Evolutionary conservation across 495 filamentous ascomycete genomes (phyloP), one percentile per base, ranked within the genome.

Genomic region (Aspergillus nidulans): DNA sequence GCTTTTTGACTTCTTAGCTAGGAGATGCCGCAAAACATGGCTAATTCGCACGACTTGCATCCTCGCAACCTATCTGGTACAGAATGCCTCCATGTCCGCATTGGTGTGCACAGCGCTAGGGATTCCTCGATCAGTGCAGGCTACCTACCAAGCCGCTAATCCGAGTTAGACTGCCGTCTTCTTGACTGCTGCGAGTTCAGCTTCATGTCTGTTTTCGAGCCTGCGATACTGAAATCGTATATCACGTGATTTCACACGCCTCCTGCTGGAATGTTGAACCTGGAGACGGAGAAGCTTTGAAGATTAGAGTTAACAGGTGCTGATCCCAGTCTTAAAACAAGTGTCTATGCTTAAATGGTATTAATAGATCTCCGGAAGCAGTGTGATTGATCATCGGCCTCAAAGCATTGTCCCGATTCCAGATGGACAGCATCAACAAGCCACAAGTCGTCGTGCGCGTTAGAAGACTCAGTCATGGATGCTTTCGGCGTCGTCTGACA

Each of bases 241-340:
- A 38, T 59, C 56, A 59, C 56, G 52, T 59, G 56, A 59, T 16
- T n/a, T 28, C 34, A 8, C 43, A 15, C 24, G 32, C 52, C 52
- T 23, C 43, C 32, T 8, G 32, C 24, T 55, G 52, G 52, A 55
- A 55, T 55, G 52, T 30, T 25, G 44, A 39, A 2, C 15, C 20
- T 46, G 36, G 46, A 24, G 45, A 34, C 50, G 30, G 18, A 16
- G 20, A 44, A 16, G 19, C 10, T 34, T 12, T 34, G 30, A 34
- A 13, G 30, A 34, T 6, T 34, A 12, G 4, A 12, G 4, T 12
- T 34, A 13, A n/a, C n/a, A n/a, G n/a, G n/a, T n/a, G n/a, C n/a
- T n/a, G 4, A 34, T 6, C 26, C 4, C 30, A 2, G 30, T 10
- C 15, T 6, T 12, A 34, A 12, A 12, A 10, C 8, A 34, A 21